Evolutionary conservation across 805 yeast genomes (phyloP), one percentile per base, ranked within the genome.

Genomic region (Barnettozyma sucrosica): DNA sequence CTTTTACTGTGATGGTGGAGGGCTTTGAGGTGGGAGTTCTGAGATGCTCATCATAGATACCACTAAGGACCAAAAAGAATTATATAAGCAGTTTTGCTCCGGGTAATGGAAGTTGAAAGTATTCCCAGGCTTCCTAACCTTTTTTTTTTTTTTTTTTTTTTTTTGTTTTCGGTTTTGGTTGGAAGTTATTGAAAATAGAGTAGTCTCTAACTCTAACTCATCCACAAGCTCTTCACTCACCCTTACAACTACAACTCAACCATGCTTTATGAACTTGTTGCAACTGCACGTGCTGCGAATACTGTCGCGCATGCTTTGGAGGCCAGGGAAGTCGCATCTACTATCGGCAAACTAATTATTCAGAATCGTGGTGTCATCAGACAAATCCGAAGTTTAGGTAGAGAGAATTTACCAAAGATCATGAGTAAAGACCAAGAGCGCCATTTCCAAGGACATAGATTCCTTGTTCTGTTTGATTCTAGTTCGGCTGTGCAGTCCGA

Each of bases 331-430:
- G 68, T 76, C 30, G 75, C 77, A 20, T 69, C 76, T 7, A 88
- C 95, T 1, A 74, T 90, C 25, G 98, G 98, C 9, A 84, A 80
- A 62, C 72, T 89, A 62, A 79, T 92, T 25, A 76, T 93, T 49
- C 79, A 81, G 51, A 90, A 92, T 67, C 88, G 96, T 74, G 99
- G 99, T 44, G 92, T 92, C n/a, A 81, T 92, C 34, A 78, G 98
- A 63, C 82, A 80, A 51, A 79, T 92, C 41, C 77, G 84, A 44
- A 85, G 89, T 52, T 68, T 90, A 64, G 97, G 97, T 1, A 77
- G 81, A 37, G 79, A 79, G 52, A 81, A 81, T 24, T 74, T 93
- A 47, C 97, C 98, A 18, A 84, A 81, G 54, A 77, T 92, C 51
- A 76, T 87, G 68, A 80, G 82, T 55, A 87, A 87, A 62, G 89